A percentile compares a stretch with the other conserved stretches of the same genome.
Conservation (phyloP, 345 rosid genomes). For the Gossypium sturtianum region DNA sequence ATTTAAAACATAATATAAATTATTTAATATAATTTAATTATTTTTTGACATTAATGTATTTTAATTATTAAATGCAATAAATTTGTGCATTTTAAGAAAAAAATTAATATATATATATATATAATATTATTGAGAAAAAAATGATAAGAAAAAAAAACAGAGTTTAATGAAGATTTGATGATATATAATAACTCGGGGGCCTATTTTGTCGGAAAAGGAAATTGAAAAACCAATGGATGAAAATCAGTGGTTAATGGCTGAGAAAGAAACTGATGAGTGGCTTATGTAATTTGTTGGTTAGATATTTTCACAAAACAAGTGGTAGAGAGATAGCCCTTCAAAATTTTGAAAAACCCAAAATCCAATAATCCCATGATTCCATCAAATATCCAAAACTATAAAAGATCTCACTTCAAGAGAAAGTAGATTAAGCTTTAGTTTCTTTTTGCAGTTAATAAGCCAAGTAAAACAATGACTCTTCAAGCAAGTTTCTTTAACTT, state of each 20-base stretch:
- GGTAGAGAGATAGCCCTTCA: background rate
- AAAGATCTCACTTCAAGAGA: background rate
- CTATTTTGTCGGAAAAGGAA: too few species aligned
- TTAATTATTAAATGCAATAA: too few species aligned
- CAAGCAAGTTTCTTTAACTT: conserved; percentile 45
- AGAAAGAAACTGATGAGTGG: background rate
- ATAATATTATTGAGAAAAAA: too few species aligned
- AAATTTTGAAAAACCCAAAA: background rate
- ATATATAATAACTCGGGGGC: too few species aligned
- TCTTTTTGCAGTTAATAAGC: background rate
- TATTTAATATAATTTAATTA: too few species aligned
- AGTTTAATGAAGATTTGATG: too few species aligned
- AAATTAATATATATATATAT: too few species aligned
- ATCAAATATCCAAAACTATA: background rate
- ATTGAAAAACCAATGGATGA: background rate
- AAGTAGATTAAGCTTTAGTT: background rate
- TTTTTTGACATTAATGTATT: too few species aligned
- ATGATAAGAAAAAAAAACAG: too few species aligned
- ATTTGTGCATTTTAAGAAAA: too few species aligned
- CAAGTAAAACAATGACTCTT: conserved; percentile 31
- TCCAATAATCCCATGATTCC: background rate
- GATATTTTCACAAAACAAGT: background rate
- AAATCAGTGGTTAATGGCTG: background rate
- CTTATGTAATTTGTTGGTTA: background rate
- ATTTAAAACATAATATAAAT: too few species aligned